Evolutionary conservation across 345 rosid species (phyloP).

Genomic region (Lumnitzera racemosa): DNA sequence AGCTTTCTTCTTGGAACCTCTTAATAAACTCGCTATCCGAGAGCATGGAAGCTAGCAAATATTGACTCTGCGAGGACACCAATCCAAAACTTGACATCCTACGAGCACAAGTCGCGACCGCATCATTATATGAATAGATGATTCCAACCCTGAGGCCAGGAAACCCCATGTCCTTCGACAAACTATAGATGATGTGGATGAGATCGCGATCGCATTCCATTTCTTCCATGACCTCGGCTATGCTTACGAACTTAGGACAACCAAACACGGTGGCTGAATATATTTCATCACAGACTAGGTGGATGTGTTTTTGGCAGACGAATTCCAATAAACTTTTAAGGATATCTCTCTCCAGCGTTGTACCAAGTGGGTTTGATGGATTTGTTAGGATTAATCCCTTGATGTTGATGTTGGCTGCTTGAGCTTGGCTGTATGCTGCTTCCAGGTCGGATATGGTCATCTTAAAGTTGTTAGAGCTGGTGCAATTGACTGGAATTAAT

Average conservation of each 20-base stretch:
- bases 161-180: conserved; percentile 90
- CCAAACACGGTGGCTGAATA: conserved; percentile 63
- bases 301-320: conserved; percentile 46
- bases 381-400: conserved; percentile 73
- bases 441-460: conserved; percentile 48
- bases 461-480: conserved; percentile 58
- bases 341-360: conserved; percentile 40
- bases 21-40: conserved; percentile 52
- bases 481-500: conserved; percentile 54
- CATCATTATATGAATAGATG: conserved; percentile 68
- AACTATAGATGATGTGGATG: conserved; percentile 68
- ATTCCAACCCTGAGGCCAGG: conserved; percentile 85
- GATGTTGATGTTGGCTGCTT: conserved; percentile 33
- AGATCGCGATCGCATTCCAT: conserved; percentile 40
- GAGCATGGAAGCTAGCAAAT: conserved; percentile 63
- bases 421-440: conserved; percentile 45
- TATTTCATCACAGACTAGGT: conserved; percentile 77
- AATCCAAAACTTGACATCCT: conserved; percentile 90
- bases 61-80: conserved; percentile 69
- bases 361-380: conserved; percentile 91
- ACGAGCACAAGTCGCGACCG: conserved; percentile 47
- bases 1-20: conserved; percentile 38
- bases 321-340: conserved; percentile 40
- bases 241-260: conserved; percentile 47
- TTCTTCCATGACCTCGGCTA: conserved; percentile 52